Conservation (phyloP, 177 flowering plant species). For the Vitis hybrid region DNA sequence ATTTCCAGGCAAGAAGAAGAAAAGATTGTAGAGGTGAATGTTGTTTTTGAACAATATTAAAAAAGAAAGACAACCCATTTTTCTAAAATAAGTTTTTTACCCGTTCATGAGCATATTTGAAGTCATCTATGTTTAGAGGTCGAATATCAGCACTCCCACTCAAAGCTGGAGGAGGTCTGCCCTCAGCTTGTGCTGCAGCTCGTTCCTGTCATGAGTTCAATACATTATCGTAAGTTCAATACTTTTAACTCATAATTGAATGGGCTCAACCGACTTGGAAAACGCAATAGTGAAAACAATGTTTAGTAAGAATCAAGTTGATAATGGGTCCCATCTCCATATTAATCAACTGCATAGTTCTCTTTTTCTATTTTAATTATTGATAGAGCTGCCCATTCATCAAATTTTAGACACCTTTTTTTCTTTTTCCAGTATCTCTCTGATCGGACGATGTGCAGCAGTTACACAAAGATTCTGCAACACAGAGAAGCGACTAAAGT, state of each 20-base stretch:
- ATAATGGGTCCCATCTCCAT: neutral
- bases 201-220: constrained; percentile 48
- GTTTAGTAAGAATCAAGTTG: neutral
- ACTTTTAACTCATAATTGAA: neutral
- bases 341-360: neutral
- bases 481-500: neutral
- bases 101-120: constrained; percentile 80
- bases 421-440: constrained; percentile 87
- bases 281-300: neutral
- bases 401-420: constrained; percentile 56
- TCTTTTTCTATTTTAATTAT: neutral
- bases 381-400: neutral
- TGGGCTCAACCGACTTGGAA: neutral
- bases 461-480: constrained; percentile 95
- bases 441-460: constrained; percentile 95
- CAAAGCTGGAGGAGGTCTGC: constrained; percentile 62
- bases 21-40: neutral
- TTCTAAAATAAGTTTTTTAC: constrained; percentile 24
- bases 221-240: neutral
- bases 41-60: neutral
- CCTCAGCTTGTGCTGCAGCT: constrained; percentile 65
- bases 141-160: constrained; percentile 72
- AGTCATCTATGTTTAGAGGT: constrained; percentile 65
- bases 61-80: neutral
- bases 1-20: neutral